Base-by-base conservation (phyloP, 441 rosid species). In the Eruca vesicaria region DNA sequence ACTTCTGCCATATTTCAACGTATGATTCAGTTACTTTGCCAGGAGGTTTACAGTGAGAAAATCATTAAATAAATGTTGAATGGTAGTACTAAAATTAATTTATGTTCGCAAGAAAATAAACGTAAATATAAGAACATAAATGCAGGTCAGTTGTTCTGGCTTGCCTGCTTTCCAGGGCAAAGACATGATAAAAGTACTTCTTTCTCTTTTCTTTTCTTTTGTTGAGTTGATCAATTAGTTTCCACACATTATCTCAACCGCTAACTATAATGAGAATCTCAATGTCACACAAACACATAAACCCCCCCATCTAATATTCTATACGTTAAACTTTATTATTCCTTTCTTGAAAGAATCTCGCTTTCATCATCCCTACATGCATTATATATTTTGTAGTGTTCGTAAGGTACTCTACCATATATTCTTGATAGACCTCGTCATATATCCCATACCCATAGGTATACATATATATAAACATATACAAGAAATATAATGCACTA, bases 121-220 rank as follows among this genome's bases (percentile, higher is more conserved):
- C 21, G 23, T 50, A 61, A 28, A 55, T 3, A 52, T 12, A 60
- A 52, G 74, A 75, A 75, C 52, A 68, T 75, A 74, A 63, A 69
- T 69, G 60, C 63, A 32, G 79, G 61, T 43, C 31, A 76, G 64
- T 69, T 71, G 71, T 64, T 64, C 71, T 69, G 75, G 75, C 75
- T 59, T 76, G 75, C 60, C 61, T 76, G 80, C 75, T 76, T 76
- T 76, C 45, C 67, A 76, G 75, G 80, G 75, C 80, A 76, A 76
- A 70, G 56, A 66, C 71, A 76, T 64, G 75, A 76, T 76, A 64
- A 76, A 76, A 70, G 80, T 71, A 64, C 66, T 63, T 56, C 60
- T 6, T 68, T 74, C 36, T 11, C 28, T 5, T 33, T 65, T 8
- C 18, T 57, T 66, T 63, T 63, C 66, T 63, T 56, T 63, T 10